phyloP scores from a whole-genome alignment of 176 grass and related monocot species.

The Ampelocalamus luodianensis region DNA sequence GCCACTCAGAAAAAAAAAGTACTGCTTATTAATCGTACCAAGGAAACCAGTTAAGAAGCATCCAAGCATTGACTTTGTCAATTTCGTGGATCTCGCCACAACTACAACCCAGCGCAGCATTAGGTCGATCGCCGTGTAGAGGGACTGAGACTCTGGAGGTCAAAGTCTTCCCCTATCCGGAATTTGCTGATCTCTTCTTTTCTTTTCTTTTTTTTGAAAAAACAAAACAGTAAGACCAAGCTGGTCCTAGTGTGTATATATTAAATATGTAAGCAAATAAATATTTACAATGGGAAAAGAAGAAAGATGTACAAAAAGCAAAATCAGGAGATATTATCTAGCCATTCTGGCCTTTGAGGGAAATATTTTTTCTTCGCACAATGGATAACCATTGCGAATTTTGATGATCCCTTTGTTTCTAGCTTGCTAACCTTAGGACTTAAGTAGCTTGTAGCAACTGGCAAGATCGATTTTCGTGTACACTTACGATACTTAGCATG shows the following conservation, averaged over 20 bases:
- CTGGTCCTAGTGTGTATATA: too few species aligned
- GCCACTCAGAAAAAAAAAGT: background rate
- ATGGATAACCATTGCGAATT: too few species aligned
- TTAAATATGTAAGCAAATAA: too few species aligned
- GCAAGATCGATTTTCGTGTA: background rate
- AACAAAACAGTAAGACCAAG: too few species aligned
- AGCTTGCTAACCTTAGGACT: background rate
- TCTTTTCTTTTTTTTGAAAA: too few species aligned
- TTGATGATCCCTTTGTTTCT: background rate
- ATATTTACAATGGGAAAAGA: too few species aligned
- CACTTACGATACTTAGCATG: background rate
- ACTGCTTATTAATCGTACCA: background rate
- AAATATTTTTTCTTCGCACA: too few species aligned
- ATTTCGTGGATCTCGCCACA: background rate
- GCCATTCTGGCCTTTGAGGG: too few species aligned
- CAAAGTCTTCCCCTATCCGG: background rate
- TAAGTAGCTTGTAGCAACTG: background rate
- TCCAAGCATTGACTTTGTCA: background rate
- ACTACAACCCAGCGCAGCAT: background rate
- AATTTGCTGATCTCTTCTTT: background rate
- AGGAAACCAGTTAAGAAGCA: background rate
- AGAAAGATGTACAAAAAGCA: too few species aligned
- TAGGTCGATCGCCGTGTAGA: slow-evolving; percentile 16
- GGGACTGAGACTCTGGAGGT: slow-evolving; percentile 8
- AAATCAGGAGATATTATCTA: too few species aligned